Percentiles rank a stretch among this genome's conserved stretches.
Evolutionary conservation across 2,329 filamentous ascomycete genomes (phyloP).

Genomic region (Tolypocladium inflatum): DNA sequence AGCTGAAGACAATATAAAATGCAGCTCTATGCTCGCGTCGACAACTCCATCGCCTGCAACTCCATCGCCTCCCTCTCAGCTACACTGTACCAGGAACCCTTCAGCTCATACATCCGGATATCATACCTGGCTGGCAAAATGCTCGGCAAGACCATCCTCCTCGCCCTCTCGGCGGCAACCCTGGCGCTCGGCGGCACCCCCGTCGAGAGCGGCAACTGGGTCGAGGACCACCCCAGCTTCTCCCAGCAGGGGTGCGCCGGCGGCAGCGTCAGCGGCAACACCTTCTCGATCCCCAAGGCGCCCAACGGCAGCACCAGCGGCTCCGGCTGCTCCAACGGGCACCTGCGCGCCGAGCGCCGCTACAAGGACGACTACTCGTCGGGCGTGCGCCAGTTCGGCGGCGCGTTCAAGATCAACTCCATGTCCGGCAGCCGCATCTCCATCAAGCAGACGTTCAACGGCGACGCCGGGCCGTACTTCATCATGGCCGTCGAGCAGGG

Average conservation of each 20-base stretch:
- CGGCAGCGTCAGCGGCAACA: conserved; percentile 8
- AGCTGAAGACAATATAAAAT: not conserved
- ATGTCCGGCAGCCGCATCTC: conserved; percentile 11
- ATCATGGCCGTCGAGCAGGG: conserved; percentile 10
- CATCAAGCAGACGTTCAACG: conserved; percentile 16
- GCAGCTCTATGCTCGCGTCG: not conserved
- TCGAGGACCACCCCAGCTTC: conserved; percentile 1
- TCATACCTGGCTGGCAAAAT: not conserved
- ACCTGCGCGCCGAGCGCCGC: conserved; percentile 12
- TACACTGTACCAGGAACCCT: too few relatives aligned
- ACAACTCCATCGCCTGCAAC: not conserved
- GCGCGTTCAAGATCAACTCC: conserved; percentile 13
- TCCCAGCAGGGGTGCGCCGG: conserved; percentile 8
- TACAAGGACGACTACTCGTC: conserved; percentile 11
- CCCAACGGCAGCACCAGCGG: conserved; percentile 10
- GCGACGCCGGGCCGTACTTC: conserved; percentile 9
- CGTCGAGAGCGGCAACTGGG: conserved; percentile 9
- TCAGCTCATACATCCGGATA: not conserved
- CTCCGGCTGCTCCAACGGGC: conserved; percentile 11
- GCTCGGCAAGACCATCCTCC: conserved; percentile 3
- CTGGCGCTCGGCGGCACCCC: conserved; percentile 6
- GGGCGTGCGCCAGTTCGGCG: conserved; percentile 12
- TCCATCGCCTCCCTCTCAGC: not conserved
- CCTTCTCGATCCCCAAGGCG: conserved; percentile 7
- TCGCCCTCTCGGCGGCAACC: conserved; percentile 5